These are phyloP conservation scores for Xylariaceae sp. DNA, from an alignment of 2,329 filamentous ascomycete species.

Conservation along the genomic window DNA sequence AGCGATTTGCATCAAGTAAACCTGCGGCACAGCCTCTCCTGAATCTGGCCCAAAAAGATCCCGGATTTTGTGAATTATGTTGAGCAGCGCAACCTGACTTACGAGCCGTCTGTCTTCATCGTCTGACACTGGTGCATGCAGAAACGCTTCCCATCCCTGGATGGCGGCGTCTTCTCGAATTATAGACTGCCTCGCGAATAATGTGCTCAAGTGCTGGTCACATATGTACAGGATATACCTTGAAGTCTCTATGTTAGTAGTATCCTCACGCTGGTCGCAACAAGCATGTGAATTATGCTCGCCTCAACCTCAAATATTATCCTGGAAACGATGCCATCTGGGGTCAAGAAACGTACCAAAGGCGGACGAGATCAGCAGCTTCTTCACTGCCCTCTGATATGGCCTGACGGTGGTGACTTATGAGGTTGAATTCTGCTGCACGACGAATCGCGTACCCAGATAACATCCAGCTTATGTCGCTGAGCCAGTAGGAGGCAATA, in stretches of 20 bases:
- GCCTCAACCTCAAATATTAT: no score
- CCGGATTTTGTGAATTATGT: constrained; percentile 51
- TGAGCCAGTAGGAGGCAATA: constrained; percentile 59
- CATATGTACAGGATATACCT: constrained; percentile 41
- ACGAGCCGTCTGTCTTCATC: constrained; percentile 52
- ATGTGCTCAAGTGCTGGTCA: constrained; percentile 54
- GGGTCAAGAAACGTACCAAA: constrained; percentile 45
- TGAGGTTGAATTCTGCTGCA: constrained; percentile 43
- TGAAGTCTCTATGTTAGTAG: no score
- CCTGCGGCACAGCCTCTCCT: constrained; percentile 44
- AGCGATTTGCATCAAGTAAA: constrained; percentile 44
- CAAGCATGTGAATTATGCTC: no score
- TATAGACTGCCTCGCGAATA: constrained; percentile 55
- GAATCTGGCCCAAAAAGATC: constrained; percentile 53
- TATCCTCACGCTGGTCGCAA: no score
- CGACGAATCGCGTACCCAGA: constrained; percentile 50
- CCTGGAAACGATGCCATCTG: no score
- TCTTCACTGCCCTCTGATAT: constrained; percentile 36
- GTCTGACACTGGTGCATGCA: constrained; percentile 46
- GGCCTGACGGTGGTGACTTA: constrained; percentile 37
- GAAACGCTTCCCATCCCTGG: constrained; percentile 52
- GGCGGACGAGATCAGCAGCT: constrained; percentile 47
- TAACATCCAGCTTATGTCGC: constrained; percentile 59
- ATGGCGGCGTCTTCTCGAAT: constrained; percentile 55
- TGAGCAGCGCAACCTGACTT: constrained; percentile 54